Conservation (phyloP, 2,329 filamentous ascomycete species). For the Nannizziopsis arthrosporioides region DNA sequence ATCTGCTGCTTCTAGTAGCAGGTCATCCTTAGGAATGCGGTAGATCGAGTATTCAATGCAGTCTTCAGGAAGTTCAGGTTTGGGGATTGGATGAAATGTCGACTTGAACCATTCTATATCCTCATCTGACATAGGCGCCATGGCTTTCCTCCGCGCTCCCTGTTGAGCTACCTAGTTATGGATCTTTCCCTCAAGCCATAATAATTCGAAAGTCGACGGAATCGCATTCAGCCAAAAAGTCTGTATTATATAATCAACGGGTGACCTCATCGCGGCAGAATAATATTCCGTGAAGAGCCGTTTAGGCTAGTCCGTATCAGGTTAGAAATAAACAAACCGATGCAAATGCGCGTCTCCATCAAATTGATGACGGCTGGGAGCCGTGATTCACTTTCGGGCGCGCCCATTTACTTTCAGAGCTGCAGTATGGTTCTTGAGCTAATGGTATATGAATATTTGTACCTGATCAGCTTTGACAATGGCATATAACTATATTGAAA, state of each 20-base stretch:
- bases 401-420: not conserved
- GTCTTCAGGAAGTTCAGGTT: constrained; percentile 60
- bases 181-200: too few species aligned
- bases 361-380: not conserved
- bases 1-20: constrained; percentile 45
- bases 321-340: constrained; percentile 34
- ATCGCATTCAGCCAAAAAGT: too few species aligned
- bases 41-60: constrained; percentile 77
- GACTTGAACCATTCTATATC: constrained; percentile 55
- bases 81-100: constrained; percentile 54
- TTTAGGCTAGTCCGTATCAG: constrained; percentile 22
- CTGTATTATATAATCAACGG: not conserved
- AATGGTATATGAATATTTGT: not conserved
- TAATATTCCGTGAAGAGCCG: not conserved
- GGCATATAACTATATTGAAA: constrained; percentile 63
- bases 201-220: too few species aligned
- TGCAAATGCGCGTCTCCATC: not conserved
- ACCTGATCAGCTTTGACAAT: constrained; percentile 33
- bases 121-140: constrained; percentile 40
- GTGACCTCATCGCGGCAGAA: not conserved
- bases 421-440: constrained; percentile 1
- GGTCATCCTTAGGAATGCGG: constrained; percentile 50
- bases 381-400: not conserved
- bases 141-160: constrained; percentile 13
- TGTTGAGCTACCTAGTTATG: too few species aligned